Base-by-base conservation (phyloP, 2,329 filamentous ascomycete species). In the Coniochaeta prunicola region DNA sequence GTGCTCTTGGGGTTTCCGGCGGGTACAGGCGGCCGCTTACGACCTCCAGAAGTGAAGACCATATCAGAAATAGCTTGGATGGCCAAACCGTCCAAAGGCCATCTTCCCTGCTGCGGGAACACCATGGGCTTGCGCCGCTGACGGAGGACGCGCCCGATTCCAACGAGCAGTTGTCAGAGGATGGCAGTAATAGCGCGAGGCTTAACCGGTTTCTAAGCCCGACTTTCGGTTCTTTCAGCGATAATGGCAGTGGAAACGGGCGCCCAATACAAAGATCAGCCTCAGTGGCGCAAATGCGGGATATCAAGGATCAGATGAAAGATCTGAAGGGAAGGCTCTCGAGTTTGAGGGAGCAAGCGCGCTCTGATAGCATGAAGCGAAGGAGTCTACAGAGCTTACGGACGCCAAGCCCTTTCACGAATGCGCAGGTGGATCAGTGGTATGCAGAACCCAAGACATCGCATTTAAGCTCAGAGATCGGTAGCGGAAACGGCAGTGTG, bases 321-420 rank as follows among this genome's bases (percentile, higher is more conserved):
- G 91, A 89, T 57, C 78, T 96, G 53, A 92, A 92, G 68, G 90
- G 89, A 60, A 91, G 91, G 67, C 92, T 96, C 36, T 92, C 91
- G 1, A 88, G 80, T 17, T 73, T 96, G 45, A 88, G 90, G 65
- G 86, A 92, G 62, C 87, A 91, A 65, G 89, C 90, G 0, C 84
- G 89, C 21, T 89, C 89, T 59, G 92, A 96, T 65, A 91, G 83
- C 65, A 72, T 96, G 66, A 87, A 90, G 67, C 83, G 92, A 56
- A 83, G 87, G 58, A 96, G 90, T 70, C 72, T 92, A 57, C 87
- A 91, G 65, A 92, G 83, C 67, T 73, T 93, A 60, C 83, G 90
- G 38, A 88, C 86, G 1, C 86, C 87, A 0, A 94, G 88, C 67
- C 91, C 90, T 0, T 90, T 96, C 68, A 92, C 89, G 0, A 84